Conservation (phyloP, 108 stramenopile species). For the Nitzschia sp. region DNA sequence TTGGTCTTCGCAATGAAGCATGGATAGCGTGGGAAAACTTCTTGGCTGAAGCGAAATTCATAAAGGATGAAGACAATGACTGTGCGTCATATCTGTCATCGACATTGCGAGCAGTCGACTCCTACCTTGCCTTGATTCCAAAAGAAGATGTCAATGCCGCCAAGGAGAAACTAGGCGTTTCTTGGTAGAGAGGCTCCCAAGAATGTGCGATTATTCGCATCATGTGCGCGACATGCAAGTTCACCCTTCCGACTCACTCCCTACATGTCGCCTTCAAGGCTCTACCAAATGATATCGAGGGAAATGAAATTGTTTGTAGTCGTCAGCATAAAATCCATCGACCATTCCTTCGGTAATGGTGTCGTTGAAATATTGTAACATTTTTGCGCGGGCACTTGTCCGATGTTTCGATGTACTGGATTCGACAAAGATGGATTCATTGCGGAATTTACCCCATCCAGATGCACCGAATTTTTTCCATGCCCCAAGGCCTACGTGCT, state of each 20-base stretch:
- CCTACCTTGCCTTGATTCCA: slow-evolving; percentile 21
- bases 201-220: too few relatives aligned
- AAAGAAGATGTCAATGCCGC: slow-evolving; percentile 14
- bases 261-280: too few relatives aligned
- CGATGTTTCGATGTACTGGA: slow-evolving; percentile 17
- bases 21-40: slow-evolving; percentile 74
- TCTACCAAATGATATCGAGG: too few relatives aligned
- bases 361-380: slow-evolving; percentile 29
- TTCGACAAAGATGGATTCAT: slow-evolving; percentile 27
- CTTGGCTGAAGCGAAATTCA: slow-evolving; percentile 54
- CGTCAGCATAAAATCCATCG: slow-evolving; percentile 28
- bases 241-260: too few relatives aligned
- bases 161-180: neutral
- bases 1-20: slow-evolving; percentile 78
- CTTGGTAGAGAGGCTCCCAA: too few relatives aligned
- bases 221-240: too few relatives aligned
- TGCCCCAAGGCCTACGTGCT: slow-evolving; percentile 11
- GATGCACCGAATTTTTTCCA: slow-evolving; percentile 41
- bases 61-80: slow-evolving; percentile 21
- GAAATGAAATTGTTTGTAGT: slow-evolving; percentile 37
- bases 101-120: slow-evolving; percentile 21
- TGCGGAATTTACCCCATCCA: slow-evolving; percentile 43
- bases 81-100: neutral
- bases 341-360: slow-evolving; percentile 13
- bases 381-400: slow-evolving; percentile 17